These are phyloP conservation scores for Phytophthora megakarya DNA, from an alignment of 352 stramenopile genomes.

Conservation along the genomic window DNA sequence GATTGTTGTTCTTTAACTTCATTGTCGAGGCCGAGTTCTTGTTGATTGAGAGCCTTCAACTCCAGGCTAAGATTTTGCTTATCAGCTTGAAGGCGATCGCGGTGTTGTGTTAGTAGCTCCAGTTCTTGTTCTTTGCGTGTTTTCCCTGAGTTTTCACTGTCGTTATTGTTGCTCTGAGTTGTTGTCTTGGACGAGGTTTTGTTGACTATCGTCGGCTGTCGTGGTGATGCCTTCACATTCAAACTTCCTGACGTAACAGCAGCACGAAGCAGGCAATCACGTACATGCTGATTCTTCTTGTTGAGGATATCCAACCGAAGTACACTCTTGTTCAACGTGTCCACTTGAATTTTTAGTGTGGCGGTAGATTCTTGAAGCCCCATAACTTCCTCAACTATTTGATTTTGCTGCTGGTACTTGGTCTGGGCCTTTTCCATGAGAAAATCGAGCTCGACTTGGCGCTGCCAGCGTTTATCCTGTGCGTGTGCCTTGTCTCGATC, in stretches of 20 bases:
- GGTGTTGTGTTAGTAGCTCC: constrained; percentile 47
- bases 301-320: constrained; percentile 54
- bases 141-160: constrained; percentile 11
- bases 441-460: constrained; percentile 60
- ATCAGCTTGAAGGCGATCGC: constrained; percentile 39
- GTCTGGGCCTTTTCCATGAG: constrained; percentile 61
- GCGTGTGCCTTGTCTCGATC: constrained; percentile 57
- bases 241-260: constrained; percentile 16
- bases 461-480: constrained; percentile 45
- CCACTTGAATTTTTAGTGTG: constrained; percentile 43
- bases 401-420: constrained; percentile 62
- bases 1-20: constrained; percentile 39
- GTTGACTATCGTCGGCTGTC: constrained; percentile 1
- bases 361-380: constrained; percentile 51
- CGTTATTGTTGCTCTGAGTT: constrained; percentile 3
- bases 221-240: constrained; percentile 12
- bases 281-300: constrained; percentile 64
- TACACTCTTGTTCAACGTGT: constrained; percentile 42
- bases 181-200: constrained; percentile 9
- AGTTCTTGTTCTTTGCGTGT: constrained; percentile 42
- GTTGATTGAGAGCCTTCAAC: constrained; percentile 28
- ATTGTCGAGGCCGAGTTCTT: constrained; percentile 38
- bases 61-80: constrained; percentile 40
- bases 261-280: constrained; percentile 50
- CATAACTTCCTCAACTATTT: constrained; percentile 58